Conservation (phyloP, 1,284 basidiomycete genomes). For the Mycena sp. region DNA sequence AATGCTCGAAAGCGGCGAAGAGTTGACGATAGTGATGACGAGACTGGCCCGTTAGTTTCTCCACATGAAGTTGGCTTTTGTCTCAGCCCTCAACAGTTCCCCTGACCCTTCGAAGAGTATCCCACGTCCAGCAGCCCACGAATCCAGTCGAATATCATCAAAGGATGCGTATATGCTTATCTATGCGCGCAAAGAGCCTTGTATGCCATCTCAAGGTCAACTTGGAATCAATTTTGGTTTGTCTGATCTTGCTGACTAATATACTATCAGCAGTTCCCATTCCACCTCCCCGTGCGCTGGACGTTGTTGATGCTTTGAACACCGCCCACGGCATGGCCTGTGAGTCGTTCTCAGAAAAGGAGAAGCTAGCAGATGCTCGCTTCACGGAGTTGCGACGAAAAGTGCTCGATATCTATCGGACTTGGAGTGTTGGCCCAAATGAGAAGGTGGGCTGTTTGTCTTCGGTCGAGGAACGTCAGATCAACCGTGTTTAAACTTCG, state of each 20-base stretch:
- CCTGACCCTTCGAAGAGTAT: constrained; percentile 8
- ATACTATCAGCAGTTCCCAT: constrained; percentile 30
- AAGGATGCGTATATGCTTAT: constrained; percentile 95
- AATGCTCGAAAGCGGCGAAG: constrained; percentile 55
- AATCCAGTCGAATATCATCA: constrained; percentile 58
- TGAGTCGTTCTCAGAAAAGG: constrained; percentile 59
- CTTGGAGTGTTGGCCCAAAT: constrained; percentile 63
- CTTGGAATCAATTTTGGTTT: background rate
- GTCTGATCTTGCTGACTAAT: background rate
- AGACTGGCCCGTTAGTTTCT: constrained; percentile 51
- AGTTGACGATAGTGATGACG: constrained; percentile 72
- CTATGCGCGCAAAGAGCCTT: constrained; percentile 64
- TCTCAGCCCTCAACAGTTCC: background rate
- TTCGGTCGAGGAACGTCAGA: constrained; percentile 14
- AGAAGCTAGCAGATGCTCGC: constrained; percentile 48
- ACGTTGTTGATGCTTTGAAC: constrained; percentile 67
- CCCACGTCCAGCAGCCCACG: background rate
- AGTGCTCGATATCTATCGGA: constrained; percentile 68
- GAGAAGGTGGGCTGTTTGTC: constrained; percentile 54
- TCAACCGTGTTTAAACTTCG: constrained; percentile 9
- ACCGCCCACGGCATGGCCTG: constrained; percentile 60
- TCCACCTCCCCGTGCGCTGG: constrained; percentile 63
- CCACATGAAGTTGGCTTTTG: background rate
- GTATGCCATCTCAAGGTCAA: constrained; percentile 8
- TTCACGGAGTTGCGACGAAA: constrained; percentile 61